Conservation (phyloP, 2,329 filamentous ascomycete species). For the Alternaria atra region DNA sequence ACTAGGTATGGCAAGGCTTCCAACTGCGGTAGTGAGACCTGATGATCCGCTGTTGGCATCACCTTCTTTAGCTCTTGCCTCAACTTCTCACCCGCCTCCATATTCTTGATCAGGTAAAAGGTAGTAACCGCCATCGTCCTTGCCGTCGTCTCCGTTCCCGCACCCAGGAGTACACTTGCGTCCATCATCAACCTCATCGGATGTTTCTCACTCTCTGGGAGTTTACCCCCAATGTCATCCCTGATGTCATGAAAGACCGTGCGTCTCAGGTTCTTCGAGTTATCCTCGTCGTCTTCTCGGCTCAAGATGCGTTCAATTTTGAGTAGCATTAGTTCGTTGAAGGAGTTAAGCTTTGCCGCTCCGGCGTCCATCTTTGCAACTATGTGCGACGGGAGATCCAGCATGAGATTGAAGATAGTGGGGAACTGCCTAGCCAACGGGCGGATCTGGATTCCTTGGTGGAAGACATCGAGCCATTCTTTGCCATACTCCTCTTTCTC, state of each 20-base stretch:
- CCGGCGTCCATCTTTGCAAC: neutral
- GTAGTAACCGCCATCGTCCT: constrained; percentile 8
- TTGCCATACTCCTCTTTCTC: constrained; percentile 9
- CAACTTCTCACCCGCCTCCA: neutral
- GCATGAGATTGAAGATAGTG: neutral
- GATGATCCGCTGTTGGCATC: neutral
- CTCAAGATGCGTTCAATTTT: neutral
- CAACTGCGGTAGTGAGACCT: neutral
- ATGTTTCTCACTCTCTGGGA: constrained; percentile 24
- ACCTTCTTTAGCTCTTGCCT: neutral
- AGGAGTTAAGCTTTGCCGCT: neutral
- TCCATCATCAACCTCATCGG: constrained; percentile 39
- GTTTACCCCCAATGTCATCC: constrained; percentile 18
- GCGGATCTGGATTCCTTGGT: neutral
- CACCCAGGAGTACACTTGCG: constrained; percentile 38
- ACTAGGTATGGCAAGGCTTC: neutral
- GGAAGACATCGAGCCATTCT: neutral
- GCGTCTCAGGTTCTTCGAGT: neutral
- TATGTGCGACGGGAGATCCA: neutral
- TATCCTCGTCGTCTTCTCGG: neutral
- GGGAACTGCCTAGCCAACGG: neutral
- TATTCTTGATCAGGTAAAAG: neutral
- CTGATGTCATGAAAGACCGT: neutral
- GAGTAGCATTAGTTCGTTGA: neutral
- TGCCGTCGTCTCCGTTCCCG: constrained; percentile 47